Evolutionary conservation across 441 rosid genomes (phyloP), one percentile per base, ranked within the genome.

Genomic region (Jatropha podagrica): DNA sequence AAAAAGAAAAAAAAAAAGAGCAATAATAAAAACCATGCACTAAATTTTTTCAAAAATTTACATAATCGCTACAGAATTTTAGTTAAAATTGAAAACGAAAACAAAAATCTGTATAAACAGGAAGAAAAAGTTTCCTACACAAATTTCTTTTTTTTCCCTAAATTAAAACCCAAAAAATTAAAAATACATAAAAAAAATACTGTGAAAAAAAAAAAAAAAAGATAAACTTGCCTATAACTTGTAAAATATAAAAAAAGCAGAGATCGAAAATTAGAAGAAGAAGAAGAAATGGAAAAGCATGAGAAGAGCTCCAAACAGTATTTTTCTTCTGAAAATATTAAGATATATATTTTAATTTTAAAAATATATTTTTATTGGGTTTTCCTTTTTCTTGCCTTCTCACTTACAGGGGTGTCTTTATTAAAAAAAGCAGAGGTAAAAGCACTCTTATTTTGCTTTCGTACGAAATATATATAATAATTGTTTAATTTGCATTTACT

Each of bases 141-240:
- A 75, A 66, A 65, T 48, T 62, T 23, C 26, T 5, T 48, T 78
- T 77, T 77, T 65, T 26, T 48, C 7, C 61, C 3, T 1, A 55
- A 54, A 15, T 17, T 6, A 6, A 56, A 56, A 5, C 12, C 20
- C 4, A 63, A 76, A 75, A 38, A 73, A 79, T 81, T 82, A 78
- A 5, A 46, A 37, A 46, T n/a, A 82, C 46, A 74, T 6, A 55
- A 26, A 6, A 23, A 23, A 71, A 74, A 48, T 13, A 75, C 69
- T n/a, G 7, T 41, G 67, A 48, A 67, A 83, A 78, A 71, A 68
- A 66, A 0, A 78, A 74, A 59, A 26, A 41, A 11, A 49, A 72
- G 63, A 76, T 65, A 81, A 77, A 84, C 88, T 89, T 79, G 85
- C 91, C 92, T 63, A 84, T 76, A 82, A 83, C 44, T 66, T 26